These are phyloP conservation scores for Grosmannia huntii DNA, from an alignment of 2,329 filamentous ascomycete genomes.

Conservation along the genomic window DNA sequence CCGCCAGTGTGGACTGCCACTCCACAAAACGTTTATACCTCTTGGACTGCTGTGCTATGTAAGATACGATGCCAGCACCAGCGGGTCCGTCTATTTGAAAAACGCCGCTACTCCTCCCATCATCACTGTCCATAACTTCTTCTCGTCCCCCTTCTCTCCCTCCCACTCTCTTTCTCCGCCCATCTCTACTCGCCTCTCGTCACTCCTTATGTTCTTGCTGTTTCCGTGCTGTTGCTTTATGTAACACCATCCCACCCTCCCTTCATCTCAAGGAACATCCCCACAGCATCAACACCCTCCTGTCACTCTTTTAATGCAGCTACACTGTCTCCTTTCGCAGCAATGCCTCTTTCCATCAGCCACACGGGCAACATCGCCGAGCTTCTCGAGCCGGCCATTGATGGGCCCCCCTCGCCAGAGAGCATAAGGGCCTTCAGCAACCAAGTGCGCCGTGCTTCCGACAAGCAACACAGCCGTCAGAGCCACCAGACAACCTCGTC, in stretches of 20 bases:
- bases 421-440: constrained; percentile 44
- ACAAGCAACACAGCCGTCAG: constrained; percentile 26
- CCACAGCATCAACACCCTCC: not conserved
- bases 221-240: constrained; percentile 2
- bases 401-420: constrained; percentile 48
- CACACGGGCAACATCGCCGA: constrained; percentile 21
- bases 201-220: constrained; percentile 8
- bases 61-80: not conserved
- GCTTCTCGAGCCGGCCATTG: constrained; percentile 43
- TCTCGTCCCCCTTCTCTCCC: constrained; percentile 1
- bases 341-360: constrained; percentile 4
- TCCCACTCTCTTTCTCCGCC: not conserved
- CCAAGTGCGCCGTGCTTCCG: constrained; percentile 43
- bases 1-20: constrained; percentile 9
- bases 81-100: constrained; percentile 1
- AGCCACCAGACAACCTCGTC: constrained; percentile 39
- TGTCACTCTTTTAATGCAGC: not conserved
- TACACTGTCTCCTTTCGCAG: not conserved
- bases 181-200: not conserved
- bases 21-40: constrained; percentile 10
- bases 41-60: not conserved
- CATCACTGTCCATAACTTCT: not conserved
- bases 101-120: constrained; percentile 4
- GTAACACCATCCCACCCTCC: not conserved
- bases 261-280: not conserved